phyloP scores from a whole-genome alignment of 2,329 filamentous ascomycete species.

The Emergomyces pasteurianus region DNA sequence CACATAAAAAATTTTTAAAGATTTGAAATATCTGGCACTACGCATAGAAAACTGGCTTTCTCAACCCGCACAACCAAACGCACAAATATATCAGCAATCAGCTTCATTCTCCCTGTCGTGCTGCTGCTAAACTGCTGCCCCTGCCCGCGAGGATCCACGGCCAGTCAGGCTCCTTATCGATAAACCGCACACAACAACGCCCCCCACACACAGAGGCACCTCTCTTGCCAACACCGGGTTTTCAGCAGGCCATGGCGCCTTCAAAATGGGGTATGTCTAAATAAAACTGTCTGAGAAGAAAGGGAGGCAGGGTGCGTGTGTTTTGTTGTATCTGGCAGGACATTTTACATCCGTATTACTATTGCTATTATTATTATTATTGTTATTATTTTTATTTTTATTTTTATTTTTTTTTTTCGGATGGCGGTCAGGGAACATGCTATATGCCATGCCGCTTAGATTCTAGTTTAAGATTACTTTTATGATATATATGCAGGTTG shows the following conservation, averaged over 20 bases:
- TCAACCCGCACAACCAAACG: too few relatives aligned
- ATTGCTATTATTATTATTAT: too few relatives aligned
- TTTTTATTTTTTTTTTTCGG: too few relatives aligned
- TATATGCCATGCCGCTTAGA: background rate
- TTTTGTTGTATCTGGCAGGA: background rate
- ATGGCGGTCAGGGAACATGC: background rate
- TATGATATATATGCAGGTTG: background rate
- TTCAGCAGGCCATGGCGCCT: constrained; percentile 29
- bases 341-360: background rate
- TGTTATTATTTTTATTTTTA: background rate
- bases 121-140: background rate
- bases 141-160: background rate
- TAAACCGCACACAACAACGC: background rate
- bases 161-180: background rate
- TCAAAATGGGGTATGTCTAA: constrained; percentile 36
- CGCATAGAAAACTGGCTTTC: too few relatives aligned
- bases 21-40: too few relatives aligned
- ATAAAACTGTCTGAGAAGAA: background rate
- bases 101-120: background rate
- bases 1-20: too few relatives aligned
- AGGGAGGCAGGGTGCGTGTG: background rate
- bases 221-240: background rate
- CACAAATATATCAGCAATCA: background rate
- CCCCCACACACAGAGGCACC: background rate
- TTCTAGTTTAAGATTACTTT: background rate